Evolutionary conservation across 2,329 filamentous ascomycete genomes (phyloP), one percentile per base, ranked within the genome.

Genomic region (Aspergillus pseudotamarii): DNA sequence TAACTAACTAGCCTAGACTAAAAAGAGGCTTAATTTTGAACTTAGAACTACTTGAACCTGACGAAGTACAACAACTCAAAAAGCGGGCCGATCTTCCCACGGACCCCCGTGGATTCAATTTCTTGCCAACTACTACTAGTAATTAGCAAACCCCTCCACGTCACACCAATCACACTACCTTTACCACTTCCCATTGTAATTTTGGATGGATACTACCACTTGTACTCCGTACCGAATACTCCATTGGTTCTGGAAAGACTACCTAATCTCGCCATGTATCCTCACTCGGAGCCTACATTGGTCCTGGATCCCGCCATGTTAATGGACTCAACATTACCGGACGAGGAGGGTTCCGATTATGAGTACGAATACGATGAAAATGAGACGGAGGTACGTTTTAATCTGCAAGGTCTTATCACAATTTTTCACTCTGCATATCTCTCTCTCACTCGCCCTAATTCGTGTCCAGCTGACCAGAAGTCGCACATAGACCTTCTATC

Each of bases 281-380:
- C 46, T 32, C 61, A 41, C n/a, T 28, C 50, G 32, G 48, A 62
- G 32, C 53, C 67, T 38, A 60, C 59, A 60, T 61, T 67, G 51
- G 63, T 59, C 34, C 50, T 71, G 41, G 72, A 72, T 65, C 72
- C 66, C n/a, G 68, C 71, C 58, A 66, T 72, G 57, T 56, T 69
- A 36, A 57, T 60, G 21, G 68, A 69, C 55, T 60, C 58, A 43
- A 57, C 65, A 38, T 65, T 73, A 53, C 68, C 76, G 41, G 73
- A 78, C 19, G 79, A 81, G n/a, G 79, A 76, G 26, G 79, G 79
- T 41, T 77, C 74, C 10, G 83, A 87, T n/a, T 88, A 84, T 78
- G 86, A 89, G 68, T 89, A 88, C 73, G 86, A 89, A 69, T 88
- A 88, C 66, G 75, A 84, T 69, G 76, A 81, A 8, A 79, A 78